Percentiles rank a stretch among this genome's conserved stretches.
Conservation (phyloP, 2,329 filamentous ascomycete genomes). For the Magnaporthiopsis poae region DNA sequence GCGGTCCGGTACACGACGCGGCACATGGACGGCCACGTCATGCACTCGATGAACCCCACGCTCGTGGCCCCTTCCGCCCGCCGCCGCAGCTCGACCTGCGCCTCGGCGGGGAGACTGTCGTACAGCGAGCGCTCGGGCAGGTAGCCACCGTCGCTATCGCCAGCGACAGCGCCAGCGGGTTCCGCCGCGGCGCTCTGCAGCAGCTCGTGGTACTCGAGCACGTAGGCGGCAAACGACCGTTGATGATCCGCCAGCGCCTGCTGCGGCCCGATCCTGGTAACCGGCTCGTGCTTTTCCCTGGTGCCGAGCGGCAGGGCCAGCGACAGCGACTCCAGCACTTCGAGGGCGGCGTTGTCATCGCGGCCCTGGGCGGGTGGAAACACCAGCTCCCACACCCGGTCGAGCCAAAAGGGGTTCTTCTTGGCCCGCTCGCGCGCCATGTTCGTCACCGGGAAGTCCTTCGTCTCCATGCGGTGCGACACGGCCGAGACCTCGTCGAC, state of each 20-base stretch:
- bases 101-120: slow-evolving; percentile 10
- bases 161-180: neutral
- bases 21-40: slow-evolving; percentile 15
- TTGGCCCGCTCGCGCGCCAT: slow-evolving; percentile 11
- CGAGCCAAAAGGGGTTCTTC: slow-evolving; percentile 13
- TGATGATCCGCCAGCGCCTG: slow-evolving; percentile 10
- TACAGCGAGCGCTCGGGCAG: slow-evolving; percentile 10
- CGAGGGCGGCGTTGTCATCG: slow-evolving; percentile 6
- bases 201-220: slow-evolving; percentile 13
- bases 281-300: slow-evolving; percentile 9
- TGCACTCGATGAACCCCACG: slow-evolving; percentile 12
- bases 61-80: slow-evolving; percentile 10
- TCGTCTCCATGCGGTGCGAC: slow-evolving; percentile 13
- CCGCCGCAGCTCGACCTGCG: slow-evolving; percentile 11
- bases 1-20: slow-evolving; percentile 13
- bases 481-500: slow-evolving; percentile 12
- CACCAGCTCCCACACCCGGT: slow-evolving; percentile 11
- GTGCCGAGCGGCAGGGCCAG: slow-evolving; percentile 12
- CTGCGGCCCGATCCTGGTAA: slow-evolving; percentile 5
- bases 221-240: slow-evolving; percentile 13
- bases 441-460: slow-evolving; percentile 12
- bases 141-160: slow-evolving; percentile 1
- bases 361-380: slow-evolving; percentile 1
- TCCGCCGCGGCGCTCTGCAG: neutral
- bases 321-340: slow-evolving; percentile 11